phyloP scores from a whole-genome alignment of 805 yeast species.

The Candida maris region DNA sequence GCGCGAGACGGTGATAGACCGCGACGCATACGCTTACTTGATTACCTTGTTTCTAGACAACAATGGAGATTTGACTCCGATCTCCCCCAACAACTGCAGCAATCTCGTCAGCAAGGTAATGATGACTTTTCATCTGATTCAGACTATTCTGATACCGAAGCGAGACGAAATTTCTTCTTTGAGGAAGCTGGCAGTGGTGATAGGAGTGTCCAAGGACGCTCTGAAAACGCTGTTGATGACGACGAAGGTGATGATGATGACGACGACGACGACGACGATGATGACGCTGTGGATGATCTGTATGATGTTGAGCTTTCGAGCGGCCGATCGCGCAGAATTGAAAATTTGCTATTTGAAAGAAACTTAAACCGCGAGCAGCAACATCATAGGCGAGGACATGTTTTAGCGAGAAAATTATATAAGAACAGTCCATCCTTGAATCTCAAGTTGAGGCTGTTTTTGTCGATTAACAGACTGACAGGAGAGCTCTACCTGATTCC shows the following conservation, averaged over 20 bases:
- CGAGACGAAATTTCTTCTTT: conserved; percentile 11
- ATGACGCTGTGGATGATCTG: conserved; percentile 19
- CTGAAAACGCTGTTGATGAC: conserved; percentile 8
- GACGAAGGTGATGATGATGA: conserved; percentile 17
- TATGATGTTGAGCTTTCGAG: conserved; percentile 26
- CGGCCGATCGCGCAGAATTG: conserved; percentile 30
- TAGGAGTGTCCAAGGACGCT: too few species aligned
- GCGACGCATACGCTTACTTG: conserved; percentile 18
- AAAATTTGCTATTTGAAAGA: conserved; percentile 26
- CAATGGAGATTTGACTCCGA: conserved; percentile 17
- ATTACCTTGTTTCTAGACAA: conserved; percentile 21
- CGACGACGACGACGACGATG: conserved; percentile 21
- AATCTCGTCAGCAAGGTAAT: conserved; percentile 8
- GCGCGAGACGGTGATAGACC: conserved; percentile 17
- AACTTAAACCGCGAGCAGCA: conserved; percentile 25
- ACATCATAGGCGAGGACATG: conserved; percentile 23
- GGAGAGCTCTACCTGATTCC: conserved; percentile 33
- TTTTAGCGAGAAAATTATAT: conserved; percentile 27
- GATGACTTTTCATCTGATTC: conserved; percentile 17
- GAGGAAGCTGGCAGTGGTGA: conserved; percentile 13
- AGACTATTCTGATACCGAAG: conserved; percentile 17
- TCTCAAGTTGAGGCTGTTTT: conserved; percentile 24
- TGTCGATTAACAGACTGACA: conserved; percentile 29
- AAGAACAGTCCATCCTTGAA: conserved; percentile 19
- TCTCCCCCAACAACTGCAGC: conserved; percentile 13